Base-by-base conservation (phyloP, 768 basidiomycete species). In the Cystobasidium onofrii region DNA sequence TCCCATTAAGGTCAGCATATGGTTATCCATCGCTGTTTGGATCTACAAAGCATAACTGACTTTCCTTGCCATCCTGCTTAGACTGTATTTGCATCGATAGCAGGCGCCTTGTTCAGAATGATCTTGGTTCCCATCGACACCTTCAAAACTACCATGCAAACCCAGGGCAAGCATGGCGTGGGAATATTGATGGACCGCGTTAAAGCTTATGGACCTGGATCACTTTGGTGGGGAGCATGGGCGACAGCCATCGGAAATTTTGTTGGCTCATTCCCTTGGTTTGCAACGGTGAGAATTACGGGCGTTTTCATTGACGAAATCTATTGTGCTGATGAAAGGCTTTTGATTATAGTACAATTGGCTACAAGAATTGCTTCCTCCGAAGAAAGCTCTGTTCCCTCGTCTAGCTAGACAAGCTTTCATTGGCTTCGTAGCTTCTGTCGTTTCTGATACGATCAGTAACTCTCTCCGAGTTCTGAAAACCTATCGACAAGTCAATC, bases 401-500 rank as follows among this genome's bases (percentile, higher is more conserved):
- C 0, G 83, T 87, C 77, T 88, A 86, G 75, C 86, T 96, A 88
- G 95, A 20, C 89, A 91, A 55, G 93, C 92, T 0, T 86, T 93
- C 80, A 96, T 97, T 76, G 95, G 93, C 0, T 97, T 97, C 81
- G 84, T 83, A 34, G 91, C 93, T 0, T 91, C 91, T 3, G 84
- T 96, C 65, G 84, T 88, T 1, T 93, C 91, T 13, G 95, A 97
- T 79, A 89, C 88, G 1, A 79, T 89, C 50, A 91, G 89, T 54
- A 97, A 97, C 83, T 91, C 89, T 4, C 83, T 98, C 0, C 86
- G 92, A 23, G 94, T 98, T 1, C 82, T 98, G 79, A 98, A 97
- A 85, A 97, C 95, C 0, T 97, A 96, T 82, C 84, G 94, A 18
- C 95, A 98, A 80, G 92, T 94, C 36, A 87, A 92, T 79, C 88